Evolutionary conservation across 108 stramenopile species (phyloP), one percentile per base, ranked within the genome.

Genomic region (Nannochloropsis salina): DNA sequence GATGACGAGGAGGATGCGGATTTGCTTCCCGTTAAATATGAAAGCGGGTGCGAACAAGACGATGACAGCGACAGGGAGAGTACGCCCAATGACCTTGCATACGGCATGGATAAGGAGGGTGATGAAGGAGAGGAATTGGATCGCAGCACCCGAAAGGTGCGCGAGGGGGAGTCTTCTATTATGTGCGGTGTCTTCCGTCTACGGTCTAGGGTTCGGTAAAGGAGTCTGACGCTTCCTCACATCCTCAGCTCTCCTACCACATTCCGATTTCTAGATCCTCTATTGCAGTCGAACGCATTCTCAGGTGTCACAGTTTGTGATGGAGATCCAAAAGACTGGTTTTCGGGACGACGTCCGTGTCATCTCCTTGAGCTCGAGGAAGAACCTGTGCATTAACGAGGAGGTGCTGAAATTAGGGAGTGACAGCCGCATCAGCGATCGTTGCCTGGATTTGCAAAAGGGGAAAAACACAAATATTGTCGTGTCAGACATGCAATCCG

Each of bases 281-380:
- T 97, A 95, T 86, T 94, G 94, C 44, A 95, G 96, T 82, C 83
- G 99, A 41, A 98, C 99, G 21, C 99, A 99, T 88, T 96, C 96
- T 11, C 99, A 99, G 91, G 92, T 98, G 21, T 93, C 96, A 10
- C 99, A 99, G 88, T 99, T 99, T 86, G 92, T 97, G 5, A 82
- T 86, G 41, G 97, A 99, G 92, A 86, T 99, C 22, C 85, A 89
- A 43, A 89, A 89, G 44, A 90, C 90, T 6, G 80, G 89, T 44
- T 97, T 94, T 91, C 94, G 92, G 9, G 81, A 85, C 3, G 83
- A 85, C 12, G 87, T 95, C 6, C 90, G 95, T 12, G 95, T 94
- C 9, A 94, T 97, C 45, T 93, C 96, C 43, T 84, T 99, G 22
- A 97, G 95, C 1, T 92, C 95, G 21, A 90, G 98, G 45, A 90